These are phyloP conservation scores for Penicillium psychrosexuale DNA, from an alignment of 2,329 filamentous ascomycete species.

Conservation along the genomic window DNA sequence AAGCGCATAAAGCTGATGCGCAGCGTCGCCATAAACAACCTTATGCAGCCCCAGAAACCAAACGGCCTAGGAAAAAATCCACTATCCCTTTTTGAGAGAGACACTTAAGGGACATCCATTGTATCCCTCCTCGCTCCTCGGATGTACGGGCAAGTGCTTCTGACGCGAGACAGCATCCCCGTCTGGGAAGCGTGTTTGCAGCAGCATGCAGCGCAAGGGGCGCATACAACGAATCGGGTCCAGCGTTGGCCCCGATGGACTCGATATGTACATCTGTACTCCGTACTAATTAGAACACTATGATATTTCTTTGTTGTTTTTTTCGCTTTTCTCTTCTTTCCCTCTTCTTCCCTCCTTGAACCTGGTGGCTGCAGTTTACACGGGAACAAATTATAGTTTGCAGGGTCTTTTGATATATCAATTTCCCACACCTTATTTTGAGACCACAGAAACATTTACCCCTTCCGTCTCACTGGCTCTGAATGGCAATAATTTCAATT, in stretches of 20 bases:
- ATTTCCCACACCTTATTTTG: neutral
- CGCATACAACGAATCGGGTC: slow-evolving; percentile 7
- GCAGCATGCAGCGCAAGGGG: slow-evolving; percentile 22
- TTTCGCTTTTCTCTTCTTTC: neutral
- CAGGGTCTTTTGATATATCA: slow-evolving; percentile 1
- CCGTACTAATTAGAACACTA: neutral
- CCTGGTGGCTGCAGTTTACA: neutral
- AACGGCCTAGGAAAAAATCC: slow-evolving; percentile 15
- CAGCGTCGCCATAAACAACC: slow-evolving; percentile 11
- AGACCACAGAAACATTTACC: neutral
- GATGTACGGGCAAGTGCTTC: slow-evolving; percentile 14
- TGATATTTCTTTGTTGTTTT: neutral
- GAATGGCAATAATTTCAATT: neutral
- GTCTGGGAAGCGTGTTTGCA: slow-evolving; percentile 10
- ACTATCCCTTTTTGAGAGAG: slow-evolving; percentile 17
- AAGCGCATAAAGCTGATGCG: neutral
- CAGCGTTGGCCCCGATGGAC: neutral
- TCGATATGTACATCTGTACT: neutral
- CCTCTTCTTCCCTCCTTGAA: neutral
- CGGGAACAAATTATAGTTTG: neutral
- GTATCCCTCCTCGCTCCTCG: slow-evolving; percentile 18
- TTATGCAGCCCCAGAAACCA: slow-evolving; percentile 7
- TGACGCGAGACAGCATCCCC: slow-evolving; percentile 15
- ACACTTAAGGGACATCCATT: slow-evolving; percentile 15
- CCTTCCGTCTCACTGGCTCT: neutral